These are phyloP conservation scores for Narthecium ossifragum DNA, from an alignment of 106 monocot genomes.

Conservation along the genomic window DNA sequence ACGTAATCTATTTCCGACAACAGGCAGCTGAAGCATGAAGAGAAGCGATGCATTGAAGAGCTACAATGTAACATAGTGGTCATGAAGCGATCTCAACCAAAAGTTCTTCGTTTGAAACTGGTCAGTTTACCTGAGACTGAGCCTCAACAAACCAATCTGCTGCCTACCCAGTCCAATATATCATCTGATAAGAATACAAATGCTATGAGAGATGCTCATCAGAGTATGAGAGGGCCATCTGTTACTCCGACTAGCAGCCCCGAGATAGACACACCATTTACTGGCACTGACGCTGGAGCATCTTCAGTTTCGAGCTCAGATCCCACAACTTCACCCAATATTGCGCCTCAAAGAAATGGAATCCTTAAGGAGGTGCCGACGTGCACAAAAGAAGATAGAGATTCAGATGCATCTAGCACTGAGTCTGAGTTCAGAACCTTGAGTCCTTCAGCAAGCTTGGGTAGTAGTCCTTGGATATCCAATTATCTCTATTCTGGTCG, in stretches of 20 bases:
- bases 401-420: conserved; percentile 31
- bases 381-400: conserved; percentile 10
- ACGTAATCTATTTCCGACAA: too few relatives aligned
- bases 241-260: conserved; percentile 83
- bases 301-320: conserved; percentile 85
- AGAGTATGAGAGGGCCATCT: conserved; percentile 32
- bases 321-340: conserved; percentile 74
- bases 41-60: conserved; percentile 75
- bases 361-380: conserved; percentile 22
- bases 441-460: conserved; percentile 19
- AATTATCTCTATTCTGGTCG: conserved; percentile 24
- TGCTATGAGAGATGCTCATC: conserved; percentile 13
- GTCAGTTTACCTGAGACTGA: conserved; percentile 58
- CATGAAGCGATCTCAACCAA: conserved; percentile 83
- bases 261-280: conserved; percentile 66
- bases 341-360: conserved; percentile 35
- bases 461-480: conserved; percentile 35
- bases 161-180: conserved; percentile 16
- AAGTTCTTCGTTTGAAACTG: conserved; percentile 81
- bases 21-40: conserved; percentile 85
- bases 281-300: conserved; percentile 63
- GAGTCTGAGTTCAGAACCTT: conserved; percentile 39
- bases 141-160: conserved; percentile 10
- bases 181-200: conserved; percentile 16
- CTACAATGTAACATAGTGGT: conserved; percentile 89